phyloP scores from a whole-genome alignment of 73 alveolate species.

The Tetrahymena thermophila region DNA sequence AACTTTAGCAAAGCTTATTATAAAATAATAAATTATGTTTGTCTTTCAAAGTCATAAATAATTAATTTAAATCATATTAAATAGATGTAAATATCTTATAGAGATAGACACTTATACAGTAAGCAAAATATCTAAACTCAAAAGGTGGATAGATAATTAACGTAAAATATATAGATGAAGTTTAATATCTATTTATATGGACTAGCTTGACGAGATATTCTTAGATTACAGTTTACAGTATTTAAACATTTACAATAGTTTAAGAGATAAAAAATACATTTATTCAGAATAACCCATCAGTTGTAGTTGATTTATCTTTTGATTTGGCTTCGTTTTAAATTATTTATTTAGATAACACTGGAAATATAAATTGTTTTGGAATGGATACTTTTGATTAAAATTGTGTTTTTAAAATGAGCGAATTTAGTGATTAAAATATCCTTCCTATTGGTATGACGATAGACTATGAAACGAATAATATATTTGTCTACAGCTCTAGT shows the following conservation, averaged over 20 bases:
- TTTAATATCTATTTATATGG: neutral
- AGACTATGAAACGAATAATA: neutral
- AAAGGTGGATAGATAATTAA: neutral
- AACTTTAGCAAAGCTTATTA: too few species aligned
- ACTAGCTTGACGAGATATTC: neutral
- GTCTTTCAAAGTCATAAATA: too few species aligned
- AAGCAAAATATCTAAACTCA: neutral
- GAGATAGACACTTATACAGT: neutral
- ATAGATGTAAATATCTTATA: neutral
- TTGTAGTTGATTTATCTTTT: neutral
- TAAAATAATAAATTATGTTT: too few species aligned
- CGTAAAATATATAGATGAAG: too few species aligned
- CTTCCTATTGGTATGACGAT: neutral
- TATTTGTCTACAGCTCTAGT: neutral
- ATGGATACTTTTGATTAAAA: neutral
- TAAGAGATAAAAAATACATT: neutral
- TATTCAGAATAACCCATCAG: neutral
- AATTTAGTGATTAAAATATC: neutral
- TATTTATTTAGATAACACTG: neutral
- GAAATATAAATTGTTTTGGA: neutral
- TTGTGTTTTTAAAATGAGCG: neutral
- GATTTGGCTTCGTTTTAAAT: neutral
- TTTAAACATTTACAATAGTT: neutral
- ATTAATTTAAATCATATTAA: too few species aligned
- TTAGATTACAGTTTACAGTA: neutral